These are phyloP conservation scores for Aureobasidium sp. DNA, from an alignment of 2,329 filamentous ascomycete species.

Conservation along the genomic window DNA sequence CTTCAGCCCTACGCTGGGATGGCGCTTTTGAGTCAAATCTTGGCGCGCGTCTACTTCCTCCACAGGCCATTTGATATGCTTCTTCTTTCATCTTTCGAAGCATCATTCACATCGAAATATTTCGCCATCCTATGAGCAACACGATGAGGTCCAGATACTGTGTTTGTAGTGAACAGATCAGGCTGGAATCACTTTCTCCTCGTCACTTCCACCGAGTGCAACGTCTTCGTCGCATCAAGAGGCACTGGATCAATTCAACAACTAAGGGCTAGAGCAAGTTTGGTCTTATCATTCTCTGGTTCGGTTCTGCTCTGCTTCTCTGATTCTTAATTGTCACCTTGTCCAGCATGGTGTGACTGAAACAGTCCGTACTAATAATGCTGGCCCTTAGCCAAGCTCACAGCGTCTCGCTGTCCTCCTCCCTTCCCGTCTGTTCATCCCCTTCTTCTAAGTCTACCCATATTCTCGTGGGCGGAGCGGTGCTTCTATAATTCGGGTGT, in stretches of 20 bases:
- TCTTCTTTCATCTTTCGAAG: no score
- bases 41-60: background rate
- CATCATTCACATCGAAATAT: no score
- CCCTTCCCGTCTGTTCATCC: no score
- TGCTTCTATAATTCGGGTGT: no score
- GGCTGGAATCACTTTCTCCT: constrained; percentile 35
- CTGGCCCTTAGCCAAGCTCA: background rate
- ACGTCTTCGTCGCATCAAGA: background rate
- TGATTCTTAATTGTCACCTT: background rate
- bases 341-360: background rate
- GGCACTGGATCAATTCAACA: constrained; percentile 20
- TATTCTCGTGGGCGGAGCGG: no score
- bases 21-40: background rate
- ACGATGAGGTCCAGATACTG: no score
- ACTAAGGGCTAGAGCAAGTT: background rate
- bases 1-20: background rate
- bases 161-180: no score
- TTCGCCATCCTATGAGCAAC: no score
- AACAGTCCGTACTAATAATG: background rate
- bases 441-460: background rate
- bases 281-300: no score
- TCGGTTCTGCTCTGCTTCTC: no score
- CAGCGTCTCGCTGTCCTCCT: background rate
- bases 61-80: no score
- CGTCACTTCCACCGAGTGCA: constrained; percentile 31